These are phyloP conservation scores for Collybia mongolica DNA, from an alignment of 768 basidiomycete genomes.

Conservation along the genomic window DNA sequence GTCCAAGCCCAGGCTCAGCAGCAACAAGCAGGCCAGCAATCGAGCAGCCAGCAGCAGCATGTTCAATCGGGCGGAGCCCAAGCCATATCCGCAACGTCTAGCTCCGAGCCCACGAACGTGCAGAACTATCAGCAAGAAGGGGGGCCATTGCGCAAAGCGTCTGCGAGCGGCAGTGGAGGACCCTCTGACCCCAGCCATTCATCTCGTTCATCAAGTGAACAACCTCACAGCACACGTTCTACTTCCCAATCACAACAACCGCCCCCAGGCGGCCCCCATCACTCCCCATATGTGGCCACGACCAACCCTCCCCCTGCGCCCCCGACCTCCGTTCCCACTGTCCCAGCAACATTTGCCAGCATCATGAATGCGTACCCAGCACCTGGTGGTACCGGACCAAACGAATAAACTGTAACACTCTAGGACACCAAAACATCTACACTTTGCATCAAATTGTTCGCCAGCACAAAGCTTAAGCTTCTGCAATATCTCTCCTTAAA, in stretches of 20 bases:
- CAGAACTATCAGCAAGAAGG: background rate
- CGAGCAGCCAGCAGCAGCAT: slow-evolving; percentile 4
- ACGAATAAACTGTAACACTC: slow-evolving; percentile 5
- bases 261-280: background rate
- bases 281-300: slow-evolving; percentile 1
- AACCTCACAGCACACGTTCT: slow-evolving; percentile 1
- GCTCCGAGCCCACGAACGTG: background rate
- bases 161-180: background rate
- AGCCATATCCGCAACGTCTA: background rate
- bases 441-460: too few relatives aligned
- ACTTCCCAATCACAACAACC: background rate
- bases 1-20: slow-evolving; percentile 20
- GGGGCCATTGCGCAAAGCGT: background rate
- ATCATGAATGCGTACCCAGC: slow-evolving; percentile 72
- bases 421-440: too few relatives aligned
- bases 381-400: slow-evolving; percentile 10
- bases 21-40: slow-evolving; percentile 7
- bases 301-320: slow-evolving; percentile 10
- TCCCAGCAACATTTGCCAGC: slow-evolving; percentile 60
- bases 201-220: background rate
- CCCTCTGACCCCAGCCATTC: background rate
- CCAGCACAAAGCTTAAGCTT: too few relatives aligned
- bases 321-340: slow-evolving; percentile 19
- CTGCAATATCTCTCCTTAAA: too few relatives aligned
- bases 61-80: background rate